These are phyloP conservation scores for Strobilomyces dryophilus DNA, from an alignment of 768 basidiomycete genomes.

Conservation along the genomic window DNA sequence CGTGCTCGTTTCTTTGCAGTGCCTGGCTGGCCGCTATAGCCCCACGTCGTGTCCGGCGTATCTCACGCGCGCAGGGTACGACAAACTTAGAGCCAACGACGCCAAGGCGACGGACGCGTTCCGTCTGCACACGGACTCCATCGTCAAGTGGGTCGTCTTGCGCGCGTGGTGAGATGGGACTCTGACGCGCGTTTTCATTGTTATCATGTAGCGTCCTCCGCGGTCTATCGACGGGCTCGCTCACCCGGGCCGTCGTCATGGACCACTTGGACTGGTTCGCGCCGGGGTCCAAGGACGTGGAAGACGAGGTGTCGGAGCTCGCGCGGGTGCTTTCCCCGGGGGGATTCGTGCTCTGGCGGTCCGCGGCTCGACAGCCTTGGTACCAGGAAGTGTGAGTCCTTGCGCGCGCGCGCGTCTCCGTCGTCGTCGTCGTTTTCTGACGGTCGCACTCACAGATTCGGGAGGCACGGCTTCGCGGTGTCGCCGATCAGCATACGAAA, in stretches of 20 bases:
- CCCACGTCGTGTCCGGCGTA: conserved; percentile 58
- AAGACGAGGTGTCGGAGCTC: conserved; percentile 53
- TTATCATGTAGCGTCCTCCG: conserved; percentile 35
- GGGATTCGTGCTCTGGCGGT: conserved; percentile 65
- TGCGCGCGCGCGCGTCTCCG: too few relatives aligned
- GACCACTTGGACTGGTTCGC: conserved; percentile 64
- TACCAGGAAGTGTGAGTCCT: conserved; percentile 48
- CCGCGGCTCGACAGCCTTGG: conserved; percentile 62
- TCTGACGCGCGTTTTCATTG: too few relatives aligned
- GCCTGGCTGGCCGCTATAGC: conserved; percentile 53
- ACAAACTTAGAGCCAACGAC: conserved; percentile 46
- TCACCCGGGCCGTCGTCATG: conserved; percentile 68
- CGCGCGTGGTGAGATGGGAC: background rate
- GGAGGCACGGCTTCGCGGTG: conserved; percentile 50
- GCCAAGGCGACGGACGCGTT: conserved; percentile 48
- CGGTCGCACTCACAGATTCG: conserved; percentile 45
- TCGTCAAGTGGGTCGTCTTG: conserved; percentile 47
- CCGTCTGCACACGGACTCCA: conserved; percentile 69
- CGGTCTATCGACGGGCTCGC: conserved; percentile 41
- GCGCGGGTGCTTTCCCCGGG: conserved; percentile 52
- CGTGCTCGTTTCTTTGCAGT: conserved; percentile 14
- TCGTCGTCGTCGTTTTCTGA: background rate
- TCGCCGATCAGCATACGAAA: conserved; percentile 48
- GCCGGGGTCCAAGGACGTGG: conserved; percentile 43
- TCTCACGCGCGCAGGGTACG: conserved; percentile 58